phyloP scores from a whole-genome alignment of 345 rosid genomes.

The Linum lewisii region DNA sequence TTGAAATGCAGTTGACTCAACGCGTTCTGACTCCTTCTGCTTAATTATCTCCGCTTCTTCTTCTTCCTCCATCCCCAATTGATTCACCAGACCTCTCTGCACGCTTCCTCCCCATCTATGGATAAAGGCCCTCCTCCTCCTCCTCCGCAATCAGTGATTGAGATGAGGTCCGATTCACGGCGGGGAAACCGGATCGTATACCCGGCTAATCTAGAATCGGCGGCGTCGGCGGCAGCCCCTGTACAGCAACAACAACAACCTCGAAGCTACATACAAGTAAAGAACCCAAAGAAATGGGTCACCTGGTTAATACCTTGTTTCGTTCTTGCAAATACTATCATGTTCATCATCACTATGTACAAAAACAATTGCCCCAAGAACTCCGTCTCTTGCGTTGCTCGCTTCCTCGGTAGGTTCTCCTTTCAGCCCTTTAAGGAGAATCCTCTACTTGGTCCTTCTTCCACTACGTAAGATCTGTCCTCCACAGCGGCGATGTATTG shows the following conservation, averaged over 20 bases:
- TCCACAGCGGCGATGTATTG: neutral
- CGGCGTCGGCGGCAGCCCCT: constrained; percentile 7
- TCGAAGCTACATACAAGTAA: constrained; percentile 36
- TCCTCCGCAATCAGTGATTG: constrained; percentile 18
- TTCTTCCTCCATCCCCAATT: too few relatives aligned
- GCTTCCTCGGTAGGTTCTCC: constrained; percentile 75
- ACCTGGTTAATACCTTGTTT: constrained; percentile 75
- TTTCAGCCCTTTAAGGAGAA: constrained; percentile 84
- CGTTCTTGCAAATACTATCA: constrained; percentile 51
- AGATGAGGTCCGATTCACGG: constrained; percentile 30
- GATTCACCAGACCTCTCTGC: too few relatives aligned
- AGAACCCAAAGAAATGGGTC: constrained; percentile 59
- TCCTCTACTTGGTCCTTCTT: constrained; percentile 92
- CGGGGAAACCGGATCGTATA: constrained; percentile 23
- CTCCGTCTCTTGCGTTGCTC: constrained; percentile 52
- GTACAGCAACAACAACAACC: constrained; percentile 15
- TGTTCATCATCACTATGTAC: constrained; percentile 81
- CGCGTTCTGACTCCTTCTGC: too few relatives aligned
- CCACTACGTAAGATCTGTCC: constrained; percentile 43
- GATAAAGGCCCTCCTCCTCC: constrained; percentile 4
- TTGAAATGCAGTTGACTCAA: too few relatives aligned
- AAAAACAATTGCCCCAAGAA: constrained; percentile 79
- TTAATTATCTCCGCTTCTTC: too few relatives aligned
- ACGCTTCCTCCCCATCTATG: neutral
- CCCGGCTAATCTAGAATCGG: constrained; percentile 35